Evolutionary conservation across 2,329 filamentous ascomycete genomes (phyloP), one percentile per base, ranked within the genome.

Genomic region (Ophiognomonia clavigignenti-juglandacearum): DNA sequence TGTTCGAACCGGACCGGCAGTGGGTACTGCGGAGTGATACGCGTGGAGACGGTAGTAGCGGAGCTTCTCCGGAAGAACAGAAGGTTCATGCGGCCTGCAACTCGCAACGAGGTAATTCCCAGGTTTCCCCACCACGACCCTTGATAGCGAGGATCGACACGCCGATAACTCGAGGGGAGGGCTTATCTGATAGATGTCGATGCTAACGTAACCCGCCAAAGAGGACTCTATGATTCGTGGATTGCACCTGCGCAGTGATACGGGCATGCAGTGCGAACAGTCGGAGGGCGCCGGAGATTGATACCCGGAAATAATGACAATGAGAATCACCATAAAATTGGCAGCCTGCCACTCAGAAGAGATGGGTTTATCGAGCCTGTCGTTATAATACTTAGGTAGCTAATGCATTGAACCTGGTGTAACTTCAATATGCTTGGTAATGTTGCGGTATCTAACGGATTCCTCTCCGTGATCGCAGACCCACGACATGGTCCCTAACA

Each of bases 261-360:
- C 22, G 49, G 19, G 23, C 40, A 5, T 47, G 45, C 20, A 32
- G 16, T 27, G 26, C 49, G 45, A 41, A 43, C 37, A 40, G 22
- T 38, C 49, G 49, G 45, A 43, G 46, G 45, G 34, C 45, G 49
- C 49, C 49, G 49, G 45, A 43, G 37, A 45, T 48, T 39, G 35
- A 32, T 47, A 42, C 44, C 40, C 35, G 35, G 44, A 36, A 46
- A 46, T 45, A 43, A 44, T 47, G 22, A 43, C 29, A 50, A 22
- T 38, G 26, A 32, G 24, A n/a, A 44, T 48, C 40, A 42, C 31
- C 19, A 29, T 37, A 23, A 31, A 19, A 8, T 39, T 38, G 4
- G 37, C 11, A 14, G 18, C 22, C 37, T 51, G 48, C 48, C 44
- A 51, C 44, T 47, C 36, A 23, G 31, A 43, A 20, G 27, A 35